Conservation (phyloP, 2,329 filamentous ascomycete genomes). For the Cladophialophora immunda region DNA sequence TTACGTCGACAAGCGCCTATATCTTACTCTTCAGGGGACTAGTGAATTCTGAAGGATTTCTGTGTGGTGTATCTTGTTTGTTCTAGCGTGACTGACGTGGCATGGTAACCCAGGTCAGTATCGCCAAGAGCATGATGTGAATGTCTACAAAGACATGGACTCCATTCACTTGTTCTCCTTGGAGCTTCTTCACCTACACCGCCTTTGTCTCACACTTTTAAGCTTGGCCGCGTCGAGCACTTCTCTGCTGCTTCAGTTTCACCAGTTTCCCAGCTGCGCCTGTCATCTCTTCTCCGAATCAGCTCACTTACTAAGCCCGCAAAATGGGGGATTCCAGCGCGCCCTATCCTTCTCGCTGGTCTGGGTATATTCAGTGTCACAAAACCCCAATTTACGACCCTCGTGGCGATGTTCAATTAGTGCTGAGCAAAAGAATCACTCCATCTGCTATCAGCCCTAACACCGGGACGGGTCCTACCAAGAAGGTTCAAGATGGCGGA, state of each 20-base stretch:
- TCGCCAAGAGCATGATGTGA: neutral
- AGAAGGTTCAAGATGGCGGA: neutral
- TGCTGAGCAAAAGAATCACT: neutral
- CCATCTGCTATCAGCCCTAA: neutral
- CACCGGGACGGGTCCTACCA: neutral
- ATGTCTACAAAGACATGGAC: neutral
- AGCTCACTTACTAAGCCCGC: neutral
- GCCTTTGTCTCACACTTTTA: neutral
- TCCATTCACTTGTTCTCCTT: neutral
- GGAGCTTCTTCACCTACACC: neutral
- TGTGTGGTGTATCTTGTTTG: neutral
- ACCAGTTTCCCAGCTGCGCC: neutral
- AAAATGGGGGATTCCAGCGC: neutral
- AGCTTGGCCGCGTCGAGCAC: too few species aligned
- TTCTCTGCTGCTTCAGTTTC: neutral
- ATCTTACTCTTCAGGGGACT: neutral
- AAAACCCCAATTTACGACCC: neutral
- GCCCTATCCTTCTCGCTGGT: neutral
- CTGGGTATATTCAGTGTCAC: neutral
- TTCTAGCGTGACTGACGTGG: neutral
- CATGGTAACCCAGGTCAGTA: neutral
- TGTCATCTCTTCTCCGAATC: neutral
- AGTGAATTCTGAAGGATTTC: neutral
- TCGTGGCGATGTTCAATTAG: neutral
- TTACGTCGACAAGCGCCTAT: neutral